Conservation (phyloP, 345 rosid species). For the Salix udensis region DNA sequence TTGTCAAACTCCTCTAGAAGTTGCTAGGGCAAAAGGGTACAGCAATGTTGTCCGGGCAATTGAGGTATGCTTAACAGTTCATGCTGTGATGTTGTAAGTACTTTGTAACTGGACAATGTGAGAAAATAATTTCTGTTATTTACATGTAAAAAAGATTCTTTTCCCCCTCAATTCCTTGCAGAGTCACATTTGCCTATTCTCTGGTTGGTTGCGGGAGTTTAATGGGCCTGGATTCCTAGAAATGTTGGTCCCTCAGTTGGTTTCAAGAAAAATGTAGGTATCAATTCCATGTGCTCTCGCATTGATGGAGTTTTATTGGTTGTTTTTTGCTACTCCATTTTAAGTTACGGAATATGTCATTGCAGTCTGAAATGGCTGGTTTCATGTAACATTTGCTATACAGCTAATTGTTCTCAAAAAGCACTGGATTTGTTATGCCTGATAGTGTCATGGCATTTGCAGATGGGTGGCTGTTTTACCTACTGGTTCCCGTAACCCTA, state of each 20-base stretch:
- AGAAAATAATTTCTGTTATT: neutral
- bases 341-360: neutral
- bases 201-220: constrained; percentile 94
- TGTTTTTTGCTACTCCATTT: constrained; percentile 1
- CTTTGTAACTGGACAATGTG: neutral
- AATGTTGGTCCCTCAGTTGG: constrained; percentile 69
- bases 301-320: neutral
- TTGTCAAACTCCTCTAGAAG: constrained; percentile 82
- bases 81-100: neutral
- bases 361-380: neutral
- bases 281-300: constrained; percentile 11
- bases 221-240: constrained; percentile 85
- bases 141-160: neutral
- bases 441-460: constrained; percentile 20
- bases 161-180: constrained; percentile 28
- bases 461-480: constrained; percentile 93
- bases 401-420: neutral
- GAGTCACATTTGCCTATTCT: constrained; percentile 75
- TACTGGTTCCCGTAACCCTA: constrained; percentile 64
- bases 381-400: neutral
- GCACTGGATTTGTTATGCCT: neutral
- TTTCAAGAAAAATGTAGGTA: constrained; percentile 87
- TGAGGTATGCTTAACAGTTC: constrained; percentile 50
- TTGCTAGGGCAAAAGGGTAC: constrained; percentile 79
- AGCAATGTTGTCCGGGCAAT: constrained; percentile 70